phyloP scores from a whole-genome alignment of 2,329 filamentous ascomycete species.

The Rhynchosporium secalis region DNA sequence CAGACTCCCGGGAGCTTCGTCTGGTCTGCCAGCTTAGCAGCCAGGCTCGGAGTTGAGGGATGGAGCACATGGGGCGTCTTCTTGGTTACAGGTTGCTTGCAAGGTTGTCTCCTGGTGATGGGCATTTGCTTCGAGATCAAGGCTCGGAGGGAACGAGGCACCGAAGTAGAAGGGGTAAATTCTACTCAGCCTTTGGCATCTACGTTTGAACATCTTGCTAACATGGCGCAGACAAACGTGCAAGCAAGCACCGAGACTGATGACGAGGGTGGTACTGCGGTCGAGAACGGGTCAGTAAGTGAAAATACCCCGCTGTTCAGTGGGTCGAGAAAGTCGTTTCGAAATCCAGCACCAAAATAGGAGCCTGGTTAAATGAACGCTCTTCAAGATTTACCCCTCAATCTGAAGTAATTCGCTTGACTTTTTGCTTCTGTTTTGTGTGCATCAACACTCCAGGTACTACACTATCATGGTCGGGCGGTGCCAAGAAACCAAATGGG shows the following conservation, averaged over 20 bases:
- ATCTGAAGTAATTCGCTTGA: no score
- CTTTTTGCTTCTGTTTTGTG: no score
- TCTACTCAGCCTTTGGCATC: background rate
- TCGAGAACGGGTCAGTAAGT: slow-evolving; percentile 28
- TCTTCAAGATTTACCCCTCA: background rate
- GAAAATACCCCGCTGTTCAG: slow-evolving; percentile 32
- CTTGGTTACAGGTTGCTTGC: slow-evolving; percentile 80
- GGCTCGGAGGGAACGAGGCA: slow-evolving; percentile 26
- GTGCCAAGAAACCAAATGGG: no score
- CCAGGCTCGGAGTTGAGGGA: slow-evolving; percentile 74
- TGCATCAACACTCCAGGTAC: no score
- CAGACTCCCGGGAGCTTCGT: slow-evolving; percentile 92
- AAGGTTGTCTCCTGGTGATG: slow-evolving; percentile 79
- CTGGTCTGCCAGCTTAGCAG: slow-evolving; percentile 82
- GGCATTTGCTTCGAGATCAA: slow-evolving; percentile 71
- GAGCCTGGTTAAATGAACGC: background rate
- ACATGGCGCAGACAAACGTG: slow-evolving; percentile 10
- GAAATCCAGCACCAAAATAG: slow-evolving; percentile 9
- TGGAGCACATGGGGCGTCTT: slow-evolving; percentile 98
- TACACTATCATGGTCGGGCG: no score
- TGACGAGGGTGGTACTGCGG: slow-evolving; percentile 32
- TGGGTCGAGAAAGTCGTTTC: slow-evolving; percentile 26
- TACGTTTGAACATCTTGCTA: background rate
- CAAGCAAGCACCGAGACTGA: slow-evolving; percentile 29
- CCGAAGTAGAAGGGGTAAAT: slow-evolving; percentile 24